Percentiles rank a stretch among this genome's conserved stretches.
Evolutionary conservation across 1,284 basidiomycete species (phyloP).

Genomic region (Neonothopanus nambi): DNA sequence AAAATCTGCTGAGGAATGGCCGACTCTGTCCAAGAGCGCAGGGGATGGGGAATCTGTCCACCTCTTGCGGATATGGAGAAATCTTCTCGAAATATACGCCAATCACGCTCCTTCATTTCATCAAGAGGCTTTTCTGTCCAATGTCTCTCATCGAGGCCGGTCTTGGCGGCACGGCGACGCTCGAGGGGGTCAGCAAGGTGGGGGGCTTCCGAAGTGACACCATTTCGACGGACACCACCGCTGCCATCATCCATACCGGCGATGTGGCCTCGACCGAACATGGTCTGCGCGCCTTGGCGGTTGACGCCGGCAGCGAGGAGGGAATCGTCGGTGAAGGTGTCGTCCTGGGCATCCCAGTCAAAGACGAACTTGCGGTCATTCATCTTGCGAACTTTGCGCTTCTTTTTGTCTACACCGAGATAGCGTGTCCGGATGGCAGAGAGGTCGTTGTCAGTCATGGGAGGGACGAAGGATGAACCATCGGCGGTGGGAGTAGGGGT

Average conservation of each 20-base stretch:
- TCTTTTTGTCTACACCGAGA: slow-evolving; percentile 89
- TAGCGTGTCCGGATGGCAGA: slow-evolving; percentile 83
- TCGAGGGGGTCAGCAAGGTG: slow-evolving; percentile 81
- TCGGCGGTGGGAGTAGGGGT: slow-evolving; percentile 29
- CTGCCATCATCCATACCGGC: slow-evolving; percentile 86
- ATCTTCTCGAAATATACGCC: slow-evolving; percentile 99
- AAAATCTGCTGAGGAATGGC: slow-evolving; percentile 79
- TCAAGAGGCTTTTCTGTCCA: slow-evolving; percentile 94
- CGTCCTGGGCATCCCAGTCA: slow-evolving; percentile 95
- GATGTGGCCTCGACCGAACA: slow-evolving; percentile 82
- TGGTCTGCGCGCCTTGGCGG: slow-evolving; percentile 79
- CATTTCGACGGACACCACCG: slow-evolving; percentile 33
- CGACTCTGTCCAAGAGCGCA: slow-evolving; percentile 92
- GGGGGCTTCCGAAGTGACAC: slow-evolving; percentile 36
- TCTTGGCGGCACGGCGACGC: slow-evolving; percentile 77
- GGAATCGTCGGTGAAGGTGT: slow-evolving; percentile 77
- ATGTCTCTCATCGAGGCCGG: slow-evolving; percentile 88
- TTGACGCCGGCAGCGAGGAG: slow-evolving; percentile 62
- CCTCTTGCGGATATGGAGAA: slow-evolving; percentile 94
- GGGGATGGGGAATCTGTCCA: slow-evolving; percentile 89
- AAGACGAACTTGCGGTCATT: slow-evolving; percentile 97
- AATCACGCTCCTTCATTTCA: slow-evolving; percentile 98
- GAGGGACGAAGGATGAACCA: slow-evolving; percentile 52
- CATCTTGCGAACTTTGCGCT: slow-evolving; percentile 90
- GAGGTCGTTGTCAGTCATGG: slow-evolving; percentile 76